Evolutionary conservation across 108 stramenopile genomes (phyloP).

Genomic region (Cyclotella baltica): DNA sequence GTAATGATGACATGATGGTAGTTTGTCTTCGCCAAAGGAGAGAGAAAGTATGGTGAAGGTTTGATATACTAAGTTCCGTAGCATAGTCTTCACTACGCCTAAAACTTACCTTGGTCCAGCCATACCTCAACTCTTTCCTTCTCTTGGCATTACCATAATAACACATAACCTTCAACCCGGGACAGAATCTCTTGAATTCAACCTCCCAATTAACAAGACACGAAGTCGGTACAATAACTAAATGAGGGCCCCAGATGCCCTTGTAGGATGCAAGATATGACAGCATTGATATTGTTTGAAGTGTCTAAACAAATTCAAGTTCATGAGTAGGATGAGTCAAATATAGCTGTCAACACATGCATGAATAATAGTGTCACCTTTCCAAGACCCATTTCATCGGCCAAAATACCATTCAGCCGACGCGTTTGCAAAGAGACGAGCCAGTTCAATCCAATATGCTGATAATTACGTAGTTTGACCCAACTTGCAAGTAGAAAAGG

Average conservation of each 20-base stretch:
- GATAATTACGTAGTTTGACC: conserved; percentile 94
- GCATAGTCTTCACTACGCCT: neutral
- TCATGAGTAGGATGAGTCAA: conserved; percentile 25
- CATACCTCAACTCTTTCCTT: conserved; percentile 89
- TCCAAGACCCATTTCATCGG: conserved; percentile 88
- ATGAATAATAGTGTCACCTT: conserved; percentile 52
- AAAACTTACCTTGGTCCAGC: conserved; percentile 90
- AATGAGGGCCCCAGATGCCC: conserved; percentile 99
- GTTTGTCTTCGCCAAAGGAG: conserved; percentile 53
- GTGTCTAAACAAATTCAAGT: conserved; percentile 60
- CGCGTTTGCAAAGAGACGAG: conserved; percentile 94
- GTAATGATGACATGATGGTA: conserved; percentile 96
- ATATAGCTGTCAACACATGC: neutral
- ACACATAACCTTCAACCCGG: conserved; percentile 92
- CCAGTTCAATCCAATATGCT: conserved; percentile 97
- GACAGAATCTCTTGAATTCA: conserved; percentile 95
- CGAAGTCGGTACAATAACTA: conserved; percentile 96
- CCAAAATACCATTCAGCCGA: conserved; percentile 98
- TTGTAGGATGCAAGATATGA: conserved; percentile 94
- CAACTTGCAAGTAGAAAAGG: conserved; percentile 80
- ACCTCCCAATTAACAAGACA: conserved; percentile 99
- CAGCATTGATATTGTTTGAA: conserved; percentile 96
- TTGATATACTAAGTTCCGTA: neutral
- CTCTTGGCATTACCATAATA: conserved; percentile 96
- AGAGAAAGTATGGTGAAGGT: neutral